A percentile compares a stretch with the other conserved stretches of the same genome.
Conservation (phyloP, 345 rosid species). For the Eucalyptus cloeziana region DNA sequence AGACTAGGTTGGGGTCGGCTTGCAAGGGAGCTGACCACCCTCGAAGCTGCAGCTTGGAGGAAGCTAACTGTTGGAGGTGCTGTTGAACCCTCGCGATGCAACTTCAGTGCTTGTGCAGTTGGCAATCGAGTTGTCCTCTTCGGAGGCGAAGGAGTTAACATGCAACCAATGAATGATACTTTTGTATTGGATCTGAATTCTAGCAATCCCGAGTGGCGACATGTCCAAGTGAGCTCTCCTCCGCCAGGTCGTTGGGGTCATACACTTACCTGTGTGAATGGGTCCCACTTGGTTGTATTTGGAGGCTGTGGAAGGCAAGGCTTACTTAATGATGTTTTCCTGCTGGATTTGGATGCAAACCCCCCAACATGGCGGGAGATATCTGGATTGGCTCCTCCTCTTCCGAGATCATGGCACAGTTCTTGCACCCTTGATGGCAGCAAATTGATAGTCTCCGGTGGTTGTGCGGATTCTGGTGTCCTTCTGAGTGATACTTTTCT, state of each 20-base stretch:
- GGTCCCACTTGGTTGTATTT: conserved; percentile 72
- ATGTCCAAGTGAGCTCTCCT: conserved; percentile 79
- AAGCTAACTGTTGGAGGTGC: conserved; percentile 80
- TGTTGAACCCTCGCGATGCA: conserved; percentile 88
- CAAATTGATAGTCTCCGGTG: conserved; percentile 80
- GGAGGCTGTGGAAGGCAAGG: conserved; percentile 94
- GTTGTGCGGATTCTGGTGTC: conserved; percentile 87
- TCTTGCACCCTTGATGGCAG: conserved; percentile 93
- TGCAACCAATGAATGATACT: conserved; percentile 95
- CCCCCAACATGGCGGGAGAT: conserved; percentile 88
- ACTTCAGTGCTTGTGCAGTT: conserved; percentile 88
- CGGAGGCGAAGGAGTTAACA: conserved; percentile 89
- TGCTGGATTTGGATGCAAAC: conserved; percentile 76
- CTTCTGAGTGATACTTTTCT: conserved; percentile 85
- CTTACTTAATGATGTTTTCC: conserved; percentile 72
- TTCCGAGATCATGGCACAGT: conserved; percentile 91
- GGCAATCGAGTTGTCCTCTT: conserved; percentile 81
- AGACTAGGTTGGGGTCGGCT: conserved; percentile 80
- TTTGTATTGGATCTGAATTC: conserved; percentile 76
- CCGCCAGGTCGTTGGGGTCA: conserved; percentile 95
- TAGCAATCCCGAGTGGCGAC: conserved; percentile 71
- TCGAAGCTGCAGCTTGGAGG: conserved; percentile 88
- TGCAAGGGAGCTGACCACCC: conserved; percentile 80
- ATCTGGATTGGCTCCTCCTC: conserved; percentile 78
- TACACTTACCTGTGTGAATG: conserved; percentile 73